Evolutionary conservation across 768 basidiomycete species (phyloP).

Genomic region (Jaapia argillacea): DNA sequence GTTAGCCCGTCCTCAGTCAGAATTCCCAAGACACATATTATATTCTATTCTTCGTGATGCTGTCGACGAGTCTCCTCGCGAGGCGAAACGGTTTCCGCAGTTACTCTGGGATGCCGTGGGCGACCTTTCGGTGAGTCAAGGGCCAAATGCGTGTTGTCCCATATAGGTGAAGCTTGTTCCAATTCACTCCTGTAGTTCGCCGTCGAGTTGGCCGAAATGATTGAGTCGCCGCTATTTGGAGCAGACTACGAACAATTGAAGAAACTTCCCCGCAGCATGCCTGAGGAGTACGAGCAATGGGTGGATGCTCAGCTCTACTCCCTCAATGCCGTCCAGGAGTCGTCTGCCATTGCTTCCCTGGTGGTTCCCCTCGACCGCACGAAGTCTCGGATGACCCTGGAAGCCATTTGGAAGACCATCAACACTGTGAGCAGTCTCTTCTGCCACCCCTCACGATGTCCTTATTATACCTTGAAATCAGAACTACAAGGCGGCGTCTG

Average conservation of each 20-base stretch:
- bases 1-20: conserved; percentile 62
- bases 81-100: conserved; percentile 71
- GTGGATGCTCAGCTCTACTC: conserved; percentile 60
- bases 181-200: conserved; percentile 36
- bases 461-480: no score
- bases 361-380: conserved; percentile 52
- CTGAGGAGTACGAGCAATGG: conserved; percentile 57
- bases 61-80: conserved; percentile 61
- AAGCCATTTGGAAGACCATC: conserved; percentile 55
- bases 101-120: conserved; percentile 75
- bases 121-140: conserved; percentile 55
- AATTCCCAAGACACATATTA: conserved; percentile 57
- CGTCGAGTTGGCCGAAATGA: conserved; percentile 53
- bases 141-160: neutral
- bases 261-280: conserved; percentile 37
- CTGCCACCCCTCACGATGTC: neutral
- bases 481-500: conserved; percentile 50
- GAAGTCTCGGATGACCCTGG: conserved; percentile 36
- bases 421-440: conserved; percentile 36
- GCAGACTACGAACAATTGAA: conserved; percentile 46
- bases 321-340: conserved; percentile 39
- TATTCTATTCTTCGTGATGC: conserved; percentile 62
- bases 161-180: no score
- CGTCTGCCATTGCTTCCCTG: conserved; percentile 40
- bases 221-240: conserved; percentile 53